Evolutionary conservation across 768 basidiomycete species (phyloP).

Genomic region (Boletus rufocinnamomeus): DNA sequence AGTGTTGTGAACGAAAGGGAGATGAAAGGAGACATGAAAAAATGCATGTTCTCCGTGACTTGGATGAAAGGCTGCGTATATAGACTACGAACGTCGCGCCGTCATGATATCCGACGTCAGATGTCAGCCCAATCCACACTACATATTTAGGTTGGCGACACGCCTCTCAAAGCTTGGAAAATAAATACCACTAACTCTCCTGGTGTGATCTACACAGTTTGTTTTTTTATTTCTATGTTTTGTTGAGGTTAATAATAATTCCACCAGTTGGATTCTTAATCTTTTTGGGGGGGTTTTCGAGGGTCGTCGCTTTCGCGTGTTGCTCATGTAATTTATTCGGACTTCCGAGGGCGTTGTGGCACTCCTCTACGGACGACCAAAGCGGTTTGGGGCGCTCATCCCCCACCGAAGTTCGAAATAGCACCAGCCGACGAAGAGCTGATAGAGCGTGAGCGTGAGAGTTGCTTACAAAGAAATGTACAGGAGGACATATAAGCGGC

Average conservation of each 20-base stretch:
- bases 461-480: constrained; percentile 42
- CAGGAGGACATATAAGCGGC: constrained; percentile 24
- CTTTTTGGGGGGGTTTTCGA: neutral
- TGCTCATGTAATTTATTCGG: neutral
- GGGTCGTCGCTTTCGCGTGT: neutral
- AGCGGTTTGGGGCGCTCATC: neutral
- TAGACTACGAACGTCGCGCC: neutral
- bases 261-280: neutral
- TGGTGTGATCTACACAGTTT: neutral
- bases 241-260: neutral
- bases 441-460: constrained; percentile 37
- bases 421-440: no score
- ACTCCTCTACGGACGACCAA: neutral
- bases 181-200: neutral
- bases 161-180: neutral
- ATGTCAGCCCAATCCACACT: neutral
- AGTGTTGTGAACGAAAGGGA: constrained; percentile 7
- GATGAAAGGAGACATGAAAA: constrained; percentile 4
- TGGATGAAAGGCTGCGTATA: constrained; percentile 2
- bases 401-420: neutral
- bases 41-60: neutral
- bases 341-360: neutral
- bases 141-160: neutral
- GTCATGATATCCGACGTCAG: constrained; percentile 7
- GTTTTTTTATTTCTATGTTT: neutral